phyloP scores from a whole-genome alignment of 805 yeast species.

The Barnettozyma populi region DNA sequence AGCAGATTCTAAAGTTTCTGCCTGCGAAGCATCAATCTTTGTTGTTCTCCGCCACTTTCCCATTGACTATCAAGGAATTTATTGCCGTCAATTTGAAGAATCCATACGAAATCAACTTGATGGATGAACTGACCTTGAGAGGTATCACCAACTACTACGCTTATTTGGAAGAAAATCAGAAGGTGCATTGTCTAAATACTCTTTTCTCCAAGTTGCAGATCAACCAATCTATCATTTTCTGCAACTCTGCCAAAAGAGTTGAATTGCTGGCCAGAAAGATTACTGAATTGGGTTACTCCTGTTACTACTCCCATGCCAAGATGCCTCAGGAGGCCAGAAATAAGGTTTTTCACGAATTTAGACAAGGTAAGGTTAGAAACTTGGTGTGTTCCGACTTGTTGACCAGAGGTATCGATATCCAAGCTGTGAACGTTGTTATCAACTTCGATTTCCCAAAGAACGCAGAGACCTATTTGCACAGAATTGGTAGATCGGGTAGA shows the following conservation, averaged over 20 bases:
- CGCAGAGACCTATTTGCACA: conserved; percentile 94
- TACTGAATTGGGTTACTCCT: conserved; percentile 93
- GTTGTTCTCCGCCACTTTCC: conserved; percentile 94
- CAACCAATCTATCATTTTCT: conserved; percentile 94
- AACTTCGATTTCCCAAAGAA: conserved; percentile 98
- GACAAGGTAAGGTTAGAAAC: conserved; percentile 97
- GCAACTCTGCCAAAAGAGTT: conserved; percentile 95
- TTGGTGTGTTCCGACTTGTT: conserved; percentile 93
- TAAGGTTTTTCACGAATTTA: conserved; percentile 96
- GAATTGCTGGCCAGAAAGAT: conserved; percentile 93
- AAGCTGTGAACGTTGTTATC: conserved; percentile 96
- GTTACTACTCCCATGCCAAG: conserved; percentile 94
- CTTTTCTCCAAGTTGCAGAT: conserved; percentile 90
- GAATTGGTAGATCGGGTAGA: conserved; percentile 98
- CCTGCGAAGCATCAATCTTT: conserved; percentile 79
- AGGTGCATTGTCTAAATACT: conserved; percentile 92
- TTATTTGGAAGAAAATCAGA: conserved; percentile 95
- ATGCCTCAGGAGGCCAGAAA: conserved; percentile 98
- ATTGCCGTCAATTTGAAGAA: conserved; percentile 86
- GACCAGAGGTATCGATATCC: conserved; percentile 98
- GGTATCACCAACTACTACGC: conserved; percentile 98
- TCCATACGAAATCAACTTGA: conserved; percentile 92
- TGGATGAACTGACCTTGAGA: conserved; percentile 94
- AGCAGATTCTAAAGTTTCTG: conserved; percentile 77
- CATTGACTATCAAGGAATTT: conserved; percentile 84